Percentiles rank a stretch among this genome's conserved stretches.
These are phyloP conservation scores for Ophiostoma novo-ulmi DNA, from an alignment of 2,329 filamentous ascomycete species.

Conservation along the genomic window DNA sequence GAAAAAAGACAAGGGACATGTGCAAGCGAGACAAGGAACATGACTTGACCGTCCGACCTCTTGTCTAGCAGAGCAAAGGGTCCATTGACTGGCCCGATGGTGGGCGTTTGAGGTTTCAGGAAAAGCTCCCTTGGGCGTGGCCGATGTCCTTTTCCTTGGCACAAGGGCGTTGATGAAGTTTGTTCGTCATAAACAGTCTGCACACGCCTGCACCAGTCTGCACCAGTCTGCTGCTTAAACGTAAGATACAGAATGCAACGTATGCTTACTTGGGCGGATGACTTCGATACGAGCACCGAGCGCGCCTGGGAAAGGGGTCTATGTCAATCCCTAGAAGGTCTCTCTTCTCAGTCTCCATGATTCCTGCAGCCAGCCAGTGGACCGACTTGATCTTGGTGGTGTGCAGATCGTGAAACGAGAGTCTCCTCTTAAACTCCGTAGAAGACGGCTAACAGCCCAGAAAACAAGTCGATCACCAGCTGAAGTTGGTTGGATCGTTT, in stretches of 20 bases:
- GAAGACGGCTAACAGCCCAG: constrained; percentile 5
- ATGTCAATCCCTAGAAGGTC: constrained; percentile 1
- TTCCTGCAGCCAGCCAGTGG: background rate
- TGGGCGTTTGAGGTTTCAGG: constrained; percentile 1
- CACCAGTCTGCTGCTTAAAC: background rate
- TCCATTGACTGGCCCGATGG: background rate
- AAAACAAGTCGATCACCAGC: background rate
- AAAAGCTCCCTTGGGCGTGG: constrained; percentile 2
- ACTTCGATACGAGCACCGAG: background rate
- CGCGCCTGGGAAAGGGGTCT: background rate
- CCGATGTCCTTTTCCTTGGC: constrained; percentile 2
- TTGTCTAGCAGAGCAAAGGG: background rate
- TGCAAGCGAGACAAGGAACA: constrained; percentile 12
- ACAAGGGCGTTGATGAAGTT: background rate
- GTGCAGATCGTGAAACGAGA: constrained; percentile 7
- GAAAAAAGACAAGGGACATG: background rate
- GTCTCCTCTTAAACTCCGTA: background rate
- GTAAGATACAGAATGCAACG: background rate
- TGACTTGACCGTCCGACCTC: background rate
- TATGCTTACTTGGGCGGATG: too few relatives aligned
- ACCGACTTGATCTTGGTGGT: background rate
- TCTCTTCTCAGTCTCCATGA: background rate
- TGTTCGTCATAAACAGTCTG: background rate
- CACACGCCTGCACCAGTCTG: background rate
- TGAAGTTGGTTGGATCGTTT: background rate